phyloP scores from a whole-genome alignment of 345 rosid species.

The Kandelia obovata region DNA sequence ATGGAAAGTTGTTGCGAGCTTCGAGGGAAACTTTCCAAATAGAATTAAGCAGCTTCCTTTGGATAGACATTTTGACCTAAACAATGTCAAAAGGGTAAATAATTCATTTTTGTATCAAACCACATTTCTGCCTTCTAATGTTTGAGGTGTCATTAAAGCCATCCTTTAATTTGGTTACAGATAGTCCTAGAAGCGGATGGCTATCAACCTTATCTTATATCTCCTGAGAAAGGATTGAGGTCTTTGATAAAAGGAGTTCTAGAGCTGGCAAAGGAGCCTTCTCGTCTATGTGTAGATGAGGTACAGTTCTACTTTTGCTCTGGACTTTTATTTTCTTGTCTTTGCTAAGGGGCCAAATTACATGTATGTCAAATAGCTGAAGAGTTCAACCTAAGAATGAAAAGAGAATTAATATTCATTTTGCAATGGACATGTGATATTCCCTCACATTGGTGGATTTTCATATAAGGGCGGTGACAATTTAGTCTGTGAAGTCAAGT shows the following conservation, averaged over 20 bases:
- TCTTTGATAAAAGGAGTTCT: constrained; percentile 93
- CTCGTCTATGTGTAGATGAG: constrained; percentile 96
- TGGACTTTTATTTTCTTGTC: neutral
- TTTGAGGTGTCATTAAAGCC: constrained; percentile 11
- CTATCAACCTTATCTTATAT: constrained; percentile 98
- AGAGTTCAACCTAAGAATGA: neutral
- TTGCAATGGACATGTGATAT: neutral
- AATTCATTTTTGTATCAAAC: constrained; percentile 10
- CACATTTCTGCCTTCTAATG: constrained; percentile 3
- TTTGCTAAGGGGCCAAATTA: neutral
- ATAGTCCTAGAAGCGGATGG: constrained; percentile 98
- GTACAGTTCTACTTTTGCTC: constrained; percentile 30
- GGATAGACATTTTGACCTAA: constrained; percentile 91
- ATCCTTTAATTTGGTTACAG: constrained; percentile 36
- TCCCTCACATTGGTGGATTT: too few relatives aligned
- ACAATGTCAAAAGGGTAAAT: constrained; percentile 88
- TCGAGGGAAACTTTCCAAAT: constrained; percentile 93
- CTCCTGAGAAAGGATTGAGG: constrained; percentile 98
- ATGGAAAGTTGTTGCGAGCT: constrained; percentile 97
- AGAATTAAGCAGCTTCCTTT: constrained; percentile 95
- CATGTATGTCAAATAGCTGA: neutral
- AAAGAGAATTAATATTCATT: neutral
- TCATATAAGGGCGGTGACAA: neutral
- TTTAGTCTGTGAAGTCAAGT: constrained; percentile 1
- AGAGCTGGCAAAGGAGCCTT: constrained; percentile 96